Conservation (phyloP, 177 flowering plant genomes). For the Vitis hybrid region DNA sequence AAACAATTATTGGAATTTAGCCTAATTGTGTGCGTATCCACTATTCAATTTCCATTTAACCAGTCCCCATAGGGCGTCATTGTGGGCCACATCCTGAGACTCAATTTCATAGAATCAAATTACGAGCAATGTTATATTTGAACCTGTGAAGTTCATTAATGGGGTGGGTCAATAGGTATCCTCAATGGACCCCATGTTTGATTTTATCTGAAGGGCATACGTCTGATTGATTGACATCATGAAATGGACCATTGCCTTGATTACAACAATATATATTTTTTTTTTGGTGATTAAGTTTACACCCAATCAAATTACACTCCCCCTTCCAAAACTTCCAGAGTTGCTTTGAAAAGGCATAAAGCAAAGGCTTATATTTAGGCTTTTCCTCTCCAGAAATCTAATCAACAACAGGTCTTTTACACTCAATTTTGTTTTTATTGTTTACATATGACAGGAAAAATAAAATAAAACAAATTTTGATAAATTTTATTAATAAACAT, state of each 20-base stretch:
- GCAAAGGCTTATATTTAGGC: too few relatives aligned
- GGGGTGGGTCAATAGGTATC: slow-evolving; percentile 10
- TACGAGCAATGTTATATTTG: neutral
- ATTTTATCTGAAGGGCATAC: slow-evolving; percentile 8
- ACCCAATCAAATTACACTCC: too few relatives aligned
- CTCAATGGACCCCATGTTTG: slow-evolving; percentile 4
- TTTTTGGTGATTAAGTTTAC: neutral
- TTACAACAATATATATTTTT: neutral
- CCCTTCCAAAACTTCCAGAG: too few relatives aligned
- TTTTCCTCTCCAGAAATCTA: too few relatives aligned
- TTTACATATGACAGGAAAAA: too few relatives aligned
- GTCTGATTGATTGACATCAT: neutral
- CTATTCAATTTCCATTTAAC: neutral
- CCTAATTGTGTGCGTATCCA: neutral
- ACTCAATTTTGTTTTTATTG: too few relatives aligned
- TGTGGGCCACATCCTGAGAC: slow-evolving; percentile 5
- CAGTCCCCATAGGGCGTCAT: too few relatives aligned
- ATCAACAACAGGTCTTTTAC: too few relatives aligned
- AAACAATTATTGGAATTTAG: slow-evolving; percentile 8
- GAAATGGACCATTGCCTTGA: neutral
- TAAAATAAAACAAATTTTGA: too few relatives aligned
- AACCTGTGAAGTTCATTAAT: slow-evolving; percentile 13
- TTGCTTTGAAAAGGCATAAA: too few relatives aligned
- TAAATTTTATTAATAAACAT: too few relatives aligned
- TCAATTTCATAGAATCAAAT: slow-evolving; percentile 4